A percentile compares a stretch with the other conserved stretches of the same genome.
phyloP scores from a whole-genome alignment of 148 eudicot genomes.

The Camellia lanceoleosa region DNA sequence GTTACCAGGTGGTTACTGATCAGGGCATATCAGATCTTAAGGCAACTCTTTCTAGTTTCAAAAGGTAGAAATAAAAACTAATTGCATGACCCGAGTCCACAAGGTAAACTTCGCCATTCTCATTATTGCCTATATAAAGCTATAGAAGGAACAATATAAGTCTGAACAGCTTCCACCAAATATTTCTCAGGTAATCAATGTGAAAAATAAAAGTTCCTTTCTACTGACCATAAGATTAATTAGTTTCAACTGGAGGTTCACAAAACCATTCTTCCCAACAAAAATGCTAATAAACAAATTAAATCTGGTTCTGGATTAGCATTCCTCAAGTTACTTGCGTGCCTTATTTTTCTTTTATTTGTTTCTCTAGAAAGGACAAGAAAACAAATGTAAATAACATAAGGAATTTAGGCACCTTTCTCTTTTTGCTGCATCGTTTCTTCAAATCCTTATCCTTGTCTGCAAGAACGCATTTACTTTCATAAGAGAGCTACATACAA shows the following conservation, averaged over 20 bases:
- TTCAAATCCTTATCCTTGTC: slow-evolving; percentile 82
- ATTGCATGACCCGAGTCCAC: not conserved
- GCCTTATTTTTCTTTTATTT: not conserved
- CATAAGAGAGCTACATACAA: slow-evolving; percentile 7
- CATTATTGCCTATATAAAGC: not conserved
- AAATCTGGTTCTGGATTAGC: not conserved
- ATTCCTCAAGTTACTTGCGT: not conserved
- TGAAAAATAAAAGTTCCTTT: not conserved
- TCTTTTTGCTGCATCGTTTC: slow-evolving; percentile 80
- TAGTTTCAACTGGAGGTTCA: not conserved
- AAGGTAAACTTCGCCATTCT: not conserved
- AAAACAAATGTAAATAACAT: not conserved
- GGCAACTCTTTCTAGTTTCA: not conserved
- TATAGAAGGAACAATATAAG: not conserved
- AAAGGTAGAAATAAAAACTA: not conserved
- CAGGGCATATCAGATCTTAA: not conserved
- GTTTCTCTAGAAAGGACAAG: not conserved
- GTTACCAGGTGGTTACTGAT: not conserved
- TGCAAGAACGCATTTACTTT: slow-evolving; percentile 32
- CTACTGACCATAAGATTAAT: not conserved
- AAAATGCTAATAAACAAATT: not conserved
- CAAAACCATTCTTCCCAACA: not conserved
- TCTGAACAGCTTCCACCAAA: not conserved
- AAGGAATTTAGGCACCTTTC: slow-evolving; percentile 52
- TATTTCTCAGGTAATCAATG: not conserved